Conservation (phyloP, 169 alveolate genomes). For the Nephromyces sp. region DNA sequence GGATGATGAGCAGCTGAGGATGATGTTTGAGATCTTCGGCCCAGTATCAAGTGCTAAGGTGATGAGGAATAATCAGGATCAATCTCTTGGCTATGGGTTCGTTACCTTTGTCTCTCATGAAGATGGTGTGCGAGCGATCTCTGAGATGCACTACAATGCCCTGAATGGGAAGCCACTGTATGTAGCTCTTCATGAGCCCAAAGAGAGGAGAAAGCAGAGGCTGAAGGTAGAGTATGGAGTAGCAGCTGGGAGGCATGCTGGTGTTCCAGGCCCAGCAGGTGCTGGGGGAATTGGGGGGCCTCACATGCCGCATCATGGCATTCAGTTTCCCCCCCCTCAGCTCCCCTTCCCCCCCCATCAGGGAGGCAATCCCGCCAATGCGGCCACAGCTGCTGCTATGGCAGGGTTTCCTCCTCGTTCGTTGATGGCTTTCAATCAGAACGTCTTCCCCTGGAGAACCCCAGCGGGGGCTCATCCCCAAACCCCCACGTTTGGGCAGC, state of each 20-base stretch:
- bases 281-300: no score
- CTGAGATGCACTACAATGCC: conserved; percentile 86
- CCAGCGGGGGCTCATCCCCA: no score
- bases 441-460: conserved; percentile 1
- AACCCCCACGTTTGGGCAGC: no score
- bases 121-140: conserved; percentile 92
- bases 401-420: conserved; percentile 11
- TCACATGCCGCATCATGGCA: conserved; percentile 18
- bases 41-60: conserved; percentile 79
- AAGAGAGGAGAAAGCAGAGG: conserved; percentile 81
- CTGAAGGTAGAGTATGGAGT: conserved; percentile 45
- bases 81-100: conserved; percentile 91
- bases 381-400: conserved; percentile 27
- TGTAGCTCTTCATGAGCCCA: conserved; percentile 86
- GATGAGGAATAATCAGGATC: conserved; percentile 82
- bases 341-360: conserved; percentile 20
- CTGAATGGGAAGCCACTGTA: conserved; percentile 76
- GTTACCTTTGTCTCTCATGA: conserved; percentile 89
- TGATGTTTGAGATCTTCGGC: conserved; percentile 77
- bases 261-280: conserved; percentile 5
- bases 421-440: conserved; percentile 9
- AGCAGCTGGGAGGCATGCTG: conserved; percentile 2
- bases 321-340: conserved; percentile 29
- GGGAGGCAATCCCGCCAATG: conserved; percentile 28
- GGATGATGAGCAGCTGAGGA: conserved; percentile 71